Percentiles rank a stretch among this genome's conserved stretches.
Conservation (phyloP, 2,329 filamentous ascomycete genomes). For the Aspergillus aculeatinus region DNA sequence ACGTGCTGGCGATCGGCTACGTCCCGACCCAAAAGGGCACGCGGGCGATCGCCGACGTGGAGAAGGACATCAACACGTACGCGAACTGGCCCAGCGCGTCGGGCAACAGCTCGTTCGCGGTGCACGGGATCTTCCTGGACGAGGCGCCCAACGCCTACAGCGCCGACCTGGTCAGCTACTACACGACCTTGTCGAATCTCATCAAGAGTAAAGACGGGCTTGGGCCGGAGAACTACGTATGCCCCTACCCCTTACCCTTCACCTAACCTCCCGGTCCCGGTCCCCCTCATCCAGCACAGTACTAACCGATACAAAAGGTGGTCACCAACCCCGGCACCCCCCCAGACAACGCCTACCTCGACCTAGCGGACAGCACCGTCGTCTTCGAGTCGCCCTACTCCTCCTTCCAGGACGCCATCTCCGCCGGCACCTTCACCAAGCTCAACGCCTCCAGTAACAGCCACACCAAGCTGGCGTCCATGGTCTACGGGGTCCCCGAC, state of each 20-base stretch:
- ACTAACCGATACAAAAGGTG: too few relatives aligned
- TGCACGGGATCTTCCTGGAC: slow-evolving; percentile 16
- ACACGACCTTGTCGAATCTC: background rate
- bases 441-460: background rate
- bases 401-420: slow-evolving; percentile 1
- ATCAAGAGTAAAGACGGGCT: slow-evolving; percentile 8
- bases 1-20: slow-evolving; percentile 13
- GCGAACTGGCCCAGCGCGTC: slow-evolving; percentile 11
- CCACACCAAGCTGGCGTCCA: slow-evolving; percentile 6
- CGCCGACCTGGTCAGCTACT: slow-evolving; percentile 1
- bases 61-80: slow-evolving; percentile 12
- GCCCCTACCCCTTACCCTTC: too few relatives aligned
- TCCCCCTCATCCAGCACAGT: too few relatives aligned
- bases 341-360: slow-evolving; percentile 14
- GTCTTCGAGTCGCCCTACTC: slow-evolving; percentile 16
- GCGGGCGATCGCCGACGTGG: slow-evolving; percentile 1
- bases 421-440: background rate
- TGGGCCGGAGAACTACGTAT: slow-evolving; percentile 10
- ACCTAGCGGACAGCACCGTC: slow-evolving; percentile 10
- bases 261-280: too few relatives aligned
- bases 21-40: slow-evolving; percentile 7
- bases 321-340: slow-evolving; percentile 15
- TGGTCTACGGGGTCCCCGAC: slow-evolving; percentile 11
- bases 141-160: slow-evolving; percentile 10
- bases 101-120: slow-evolving; percentile 9